Evolutionary conservation across 345 rosid genomes (phyloP).

Genomic region (Ceriops zippeliana): DNA sequence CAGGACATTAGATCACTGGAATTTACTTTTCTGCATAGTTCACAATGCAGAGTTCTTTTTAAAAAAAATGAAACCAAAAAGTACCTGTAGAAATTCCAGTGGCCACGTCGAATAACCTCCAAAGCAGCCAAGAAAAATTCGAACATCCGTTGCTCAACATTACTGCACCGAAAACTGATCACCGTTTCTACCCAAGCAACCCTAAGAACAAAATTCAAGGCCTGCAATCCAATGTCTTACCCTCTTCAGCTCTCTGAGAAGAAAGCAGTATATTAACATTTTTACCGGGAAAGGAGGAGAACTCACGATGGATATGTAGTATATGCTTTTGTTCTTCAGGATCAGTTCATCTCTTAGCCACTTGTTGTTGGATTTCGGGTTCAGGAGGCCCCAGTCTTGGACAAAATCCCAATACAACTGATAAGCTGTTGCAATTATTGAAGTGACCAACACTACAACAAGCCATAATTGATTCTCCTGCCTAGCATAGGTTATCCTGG

Average conservation of each 20-base stretch:
- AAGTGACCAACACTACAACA: conserved; percentile 53
- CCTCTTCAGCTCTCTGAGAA: conserved; percentile 1
- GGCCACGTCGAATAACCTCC: conserved; percentile 90
- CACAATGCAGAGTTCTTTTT: too few relatives aligned
- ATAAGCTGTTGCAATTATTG: conserved; percentile 63
- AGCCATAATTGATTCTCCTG: conserved; percentile 51
- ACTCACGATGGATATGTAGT: conserved; percentile 80
- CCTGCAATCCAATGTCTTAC: conserved; percentile 39
- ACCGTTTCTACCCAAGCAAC: conserved; percentile 83
- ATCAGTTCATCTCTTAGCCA: conserved; percentile 88
- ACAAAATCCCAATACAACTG: conserved; percentile 97
- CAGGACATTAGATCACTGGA: too few relatives aligned
- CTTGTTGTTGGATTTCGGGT: conserved; percentile 61
- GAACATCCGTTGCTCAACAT: conserved; percentile 53
- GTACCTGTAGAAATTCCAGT: conserved; percentile 97
- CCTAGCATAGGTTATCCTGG: conserved; percentile 65
- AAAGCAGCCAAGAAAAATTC: conserved; percentile 84
- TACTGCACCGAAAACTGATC: conserved; percentile 48
- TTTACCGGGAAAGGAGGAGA: background rate
- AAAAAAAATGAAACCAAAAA: too few relatives aligned
- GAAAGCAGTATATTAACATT: background rate
- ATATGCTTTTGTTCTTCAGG: conserved; percentile 62
- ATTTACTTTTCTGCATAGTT: too few relatives aligned
- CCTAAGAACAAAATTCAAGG: conserved; percentile 64
- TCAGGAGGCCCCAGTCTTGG: conserved; percentile 86